A percentile compares a stretch with the other conserved stretches of the same genome.
Conservation (phyloP, 305 asterid species). For the Rubia peregrina region DNA sequence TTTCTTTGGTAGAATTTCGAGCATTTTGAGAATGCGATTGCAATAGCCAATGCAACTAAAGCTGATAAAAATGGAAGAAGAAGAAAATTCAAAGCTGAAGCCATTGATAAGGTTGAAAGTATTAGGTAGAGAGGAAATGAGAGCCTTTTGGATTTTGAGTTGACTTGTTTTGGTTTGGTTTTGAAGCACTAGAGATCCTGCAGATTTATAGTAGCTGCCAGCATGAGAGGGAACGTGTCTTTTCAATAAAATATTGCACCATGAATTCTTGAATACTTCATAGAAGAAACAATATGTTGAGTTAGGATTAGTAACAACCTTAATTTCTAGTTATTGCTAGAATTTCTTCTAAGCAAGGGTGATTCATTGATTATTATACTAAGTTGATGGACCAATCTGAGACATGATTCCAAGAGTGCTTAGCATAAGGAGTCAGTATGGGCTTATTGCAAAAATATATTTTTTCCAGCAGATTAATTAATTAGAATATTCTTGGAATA, state of each 20-base stretch:
- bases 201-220: slow-evolving; percentile 15
- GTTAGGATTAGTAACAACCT: slow-evolving; percentile 2
- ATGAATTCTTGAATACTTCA: background rate
- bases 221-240: slow-evolving; percentile 10
- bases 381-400: too few species aligned
- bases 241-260: background rate
- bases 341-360: too few species aligned
- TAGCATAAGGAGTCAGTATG: too few species aligned
- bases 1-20: slow-evolving; percentile 16
- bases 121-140: slow-evolving; percentile 4
- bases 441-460: too few species aligned
- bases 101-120: slow-evolving; percentile 24
- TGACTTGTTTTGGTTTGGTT: background rate
- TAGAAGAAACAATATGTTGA: background rate
- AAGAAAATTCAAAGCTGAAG: slow-evolving; percentile 19
- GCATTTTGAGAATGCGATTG: slow-evolving; percentile 20
- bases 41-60: slow-evolving; percentile 19
- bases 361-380: too few species aligned
- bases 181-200: slow-evolving; percentile 12
- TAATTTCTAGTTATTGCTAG: slow-evolving; percentile 7
- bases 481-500: too few species aligned
- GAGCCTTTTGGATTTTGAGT: slow-evolving; percentile 1
- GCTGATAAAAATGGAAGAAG: slow-evolving; percentile 21
- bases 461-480: too few species aligned
- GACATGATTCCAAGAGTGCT: too few species aligned